Conservation (phyloP, 1,139 yeast species). For the Scheffersomyces illinoinensis region DNA sequence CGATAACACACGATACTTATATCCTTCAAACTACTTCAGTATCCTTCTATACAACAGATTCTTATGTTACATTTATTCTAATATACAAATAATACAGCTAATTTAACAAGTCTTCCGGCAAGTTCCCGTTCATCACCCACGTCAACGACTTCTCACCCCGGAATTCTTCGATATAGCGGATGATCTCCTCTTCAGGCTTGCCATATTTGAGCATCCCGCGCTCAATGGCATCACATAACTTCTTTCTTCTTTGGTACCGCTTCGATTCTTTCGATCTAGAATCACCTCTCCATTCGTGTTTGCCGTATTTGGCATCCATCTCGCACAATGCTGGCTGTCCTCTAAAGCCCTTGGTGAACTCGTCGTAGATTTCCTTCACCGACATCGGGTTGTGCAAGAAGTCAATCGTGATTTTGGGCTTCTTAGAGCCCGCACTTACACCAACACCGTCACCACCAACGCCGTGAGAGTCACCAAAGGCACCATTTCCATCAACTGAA, state of each 20-base stretch:
- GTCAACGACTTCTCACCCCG: constrained; percentile 48
- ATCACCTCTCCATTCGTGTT: constrained; percentile 51
- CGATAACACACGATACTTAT: too few species aligned
- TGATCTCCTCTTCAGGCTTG: constrained; percentile 46
- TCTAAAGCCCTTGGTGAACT: constrained; percentile 46
- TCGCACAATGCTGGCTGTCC: constrained; percentile 49
- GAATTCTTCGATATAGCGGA: constrained; percentile 42
- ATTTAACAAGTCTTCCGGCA: constrained; percentile 36
- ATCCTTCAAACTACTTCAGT: too few species aligned
- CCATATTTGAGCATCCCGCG: constrained; percentile 43
- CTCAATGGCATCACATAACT: constrained; percentile 47
- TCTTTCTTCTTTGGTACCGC: constrained; percentile 46
- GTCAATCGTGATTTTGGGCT: constrained; percentile 40
- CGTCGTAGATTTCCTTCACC: constrained; percentile 48
- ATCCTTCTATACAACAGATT: too few species aligned
- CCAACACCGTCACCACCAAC: background rate
- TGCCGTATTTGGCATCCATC: constrained; percentile 46
- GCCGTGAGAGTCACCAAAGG: background rate
- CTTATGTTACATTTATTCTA: background rate
- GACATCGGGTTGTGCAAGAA: constrained; percentile 50
- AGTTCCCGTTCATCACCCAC: constrained; percentile 53
- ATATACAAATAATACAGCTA: background rate
- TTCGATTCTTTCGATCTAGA: constrained; percentile 49
- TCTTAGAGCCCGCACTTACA: constrained; percentile 19
- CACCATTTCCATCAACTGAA: constrained; percentile 6